phyloP scores from a whole-genome alignment of 192 early-diverging fungal genomes.

The Coemansia aciculifera region DNA sequence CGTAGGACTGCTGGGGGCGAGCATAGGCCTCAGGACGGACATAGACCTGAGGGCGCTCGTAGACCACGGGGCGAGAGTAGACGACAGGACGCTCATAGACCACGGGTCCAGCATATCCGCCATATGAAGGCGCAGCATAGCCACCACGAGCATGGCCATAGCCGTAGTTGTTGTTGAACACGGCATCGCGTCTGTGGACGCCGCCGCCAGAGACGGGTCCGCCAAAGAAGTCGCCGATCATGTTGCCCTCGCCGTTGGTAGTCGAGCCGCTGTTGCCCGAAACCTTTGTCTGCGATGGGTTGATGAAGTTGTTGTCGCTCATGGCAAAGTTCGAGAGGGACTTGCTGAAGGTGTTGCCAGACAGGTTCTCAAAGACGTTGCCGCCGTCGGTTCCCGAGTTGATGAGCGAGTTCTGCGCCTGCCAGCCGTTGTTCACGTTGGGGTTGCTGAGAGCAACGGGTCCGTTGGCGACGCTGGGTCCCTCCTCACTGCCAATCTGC shows the following conservation, averaged over 20 bases:
- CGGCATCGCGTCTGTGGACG: conserved; percentile 31
- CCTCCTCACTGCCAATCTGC: conserved; percentile 26
- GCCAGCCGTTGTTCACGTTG: conserved; percentile 47
- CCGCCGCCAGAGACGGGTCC: conserved; percentile 1
- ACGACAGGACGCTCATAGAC: conserved; percentile 17
- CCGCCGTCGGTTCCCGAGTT: conserved; percentile 26
- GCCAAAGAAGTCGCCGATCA: conserved; percentile 28
- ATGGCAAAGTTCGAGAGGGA: conserved; percentile 23
- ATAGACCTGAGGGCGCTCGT: conserved; percentile 11
- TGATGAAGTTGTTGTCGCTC: conserved; percentile 45
- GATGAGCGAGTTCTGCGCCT: conserved; percentile 35
- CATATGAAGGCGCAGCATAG: conserved; percentile 4
- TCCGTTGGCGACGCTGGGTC: conserved; percentile 21
- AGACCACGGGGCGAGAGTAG: conserved; percentile 11
- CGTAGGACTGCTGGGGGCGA: conserved; percentile 8
- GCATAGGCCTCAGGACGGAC: conserved; percentile 14
- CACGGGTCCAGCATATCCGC: not conserved
- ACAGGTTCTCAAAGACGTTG: conserved; percentile 24
- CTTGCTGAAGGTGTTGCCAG: conserved; percentile 33
- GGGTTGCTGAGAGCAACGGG: conserved; percentile 30
- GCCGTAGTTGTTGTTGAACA: conserved; percentile 32
- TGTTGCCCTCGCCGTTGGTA: conserved; percentile 42
- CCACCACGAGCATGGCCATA: conserved; percentile 9
- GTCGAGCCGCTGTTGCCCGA: conserved; percentile 41
- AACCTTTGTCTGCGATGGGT: conserved; percentile 26